Conservation (phyloP, 2,329 filamentous ascomycete species). For the Helotiales sp. region DNA sequence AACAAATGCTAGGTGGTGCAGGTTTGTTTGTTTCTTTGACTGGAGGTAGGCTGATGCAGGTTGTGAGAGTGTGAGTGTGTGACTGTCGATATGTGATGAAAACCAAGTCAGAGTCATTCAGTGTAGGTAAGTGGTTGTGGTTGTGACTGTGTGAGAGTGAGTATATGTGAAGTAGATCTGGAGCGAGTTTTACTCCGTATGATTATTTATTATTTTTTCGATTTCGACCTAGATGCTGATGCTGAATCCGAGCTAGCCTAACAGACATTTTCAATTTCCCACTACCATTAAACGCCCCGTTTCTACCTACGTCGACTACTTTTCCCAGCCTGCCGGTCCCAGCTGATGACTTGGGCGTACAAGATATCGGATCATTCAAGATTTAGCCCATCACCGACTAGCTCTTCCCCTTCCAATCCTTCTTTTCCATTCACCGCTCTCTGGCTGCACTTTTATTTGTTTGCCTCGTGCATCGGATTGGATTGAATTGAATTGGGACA, state of each 20-base stretch:
- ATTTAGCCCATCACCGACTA: neutral
- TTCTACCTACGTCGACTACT: neutral
- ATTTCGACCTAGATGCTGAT: neutral
- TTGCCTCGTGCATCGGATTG: neutral
- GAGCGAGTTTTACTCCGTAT: neutral
- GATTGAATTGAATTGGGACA: neutral
- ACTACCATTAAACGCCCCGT: neutral
- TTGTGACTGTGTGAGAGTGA: neutral
- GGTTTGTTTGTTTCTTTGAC: neutral
- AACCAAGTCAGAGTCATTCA: neutral
- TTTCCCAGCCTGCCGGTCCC: neutral
- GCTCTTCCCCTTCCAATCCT: neutral
- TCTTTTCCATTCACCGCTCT: slow-evolving; percentile 21
- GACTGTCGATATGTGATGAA: neutral
- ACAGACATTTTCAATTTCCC: neutral
- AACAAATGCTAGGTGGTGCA: neutral
- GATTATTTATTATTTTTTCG: neutral
- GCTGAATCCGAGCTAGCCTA: neutral
- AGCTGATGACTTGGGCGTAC: neutral
- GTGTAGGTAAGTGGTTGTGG: neutral
- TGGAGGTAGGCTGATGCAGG: neutral
- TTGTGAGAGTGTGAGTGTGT: neutral
- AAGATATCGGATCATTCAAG: slow-evolving; percentile 11
- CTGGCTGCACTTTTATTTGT: slow-evolving; percentile 7
- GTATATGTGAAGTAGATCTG: neutral